Evolutionary conservation across 192 early-diverging fungal species (phyloP).

Genomic region (Podila horticola): DNA sequence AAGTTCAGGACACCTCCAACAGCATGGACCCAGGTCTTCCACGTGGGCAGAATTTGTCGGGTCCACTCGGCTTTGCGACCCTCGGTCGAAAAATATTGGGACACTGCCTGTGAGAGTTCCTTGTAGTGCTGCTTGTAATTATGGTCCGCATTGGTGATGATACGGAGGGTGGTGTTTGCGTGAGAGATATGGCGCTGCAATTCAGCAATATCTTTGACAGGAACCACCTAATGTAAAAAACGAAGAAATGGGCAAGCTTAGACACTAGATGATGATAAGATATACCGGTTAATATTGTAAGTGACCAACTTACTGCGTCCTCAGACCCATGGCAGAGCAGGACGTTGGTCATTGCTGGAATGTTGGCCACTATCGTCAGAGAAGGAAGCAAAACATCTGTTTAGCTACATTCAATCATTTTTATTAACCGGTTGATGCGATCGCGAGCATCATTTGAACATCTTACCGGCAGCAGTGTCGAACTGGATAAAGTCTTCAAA

Average conservation of each 20-base stretch:
- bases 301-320: slow-evolving; percentile 51
- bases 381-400: not conserved
- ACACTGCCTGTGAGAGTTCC: slow-evolving; percentile 45
- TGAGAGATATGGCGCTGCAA: slow-evolving; percentile 53
- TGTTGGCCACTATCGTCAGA: slow-evolving; percentile 48
- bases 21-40: slow-evolving; percentile 52
- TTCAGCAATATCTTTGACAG: slow-evolving; percentile 55
- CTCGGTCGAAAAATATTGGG: slow-evolving; percentile 49
- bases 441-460: not conserved
- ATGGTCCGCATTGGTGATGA: slow-evolving; percentile 60
- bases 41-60: slow-evolving; percentile 30
- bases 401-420: not conserved
- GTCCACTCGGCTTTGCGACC: slow-evolving; percentile 36
- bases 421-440: not conserved
- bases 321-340: slow-evolving; percentile 62
- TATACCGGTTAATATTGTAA: too few species aligned
- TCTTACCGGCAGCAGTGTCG: slow-evolving; percentile 33
- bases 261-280: too few species aligned
- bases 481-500: slow-evolving; percentile 47
- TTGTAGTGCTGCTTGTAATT: slow-evolving; percentile 51
- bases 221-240: slow-evolving; percentile 51
- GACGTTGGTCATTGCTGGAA: slow-evolving; percentile 59
- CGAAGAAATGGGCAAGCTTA: not conserved
- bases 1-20: slow-evolving; percentile 67
- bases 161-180: slow-evolving; percentile 38